Evolutionary conservation across 371 early-diverging fungal genomes (phyloP).

Genomic region (Sporodiniella umbellata): DNA sequence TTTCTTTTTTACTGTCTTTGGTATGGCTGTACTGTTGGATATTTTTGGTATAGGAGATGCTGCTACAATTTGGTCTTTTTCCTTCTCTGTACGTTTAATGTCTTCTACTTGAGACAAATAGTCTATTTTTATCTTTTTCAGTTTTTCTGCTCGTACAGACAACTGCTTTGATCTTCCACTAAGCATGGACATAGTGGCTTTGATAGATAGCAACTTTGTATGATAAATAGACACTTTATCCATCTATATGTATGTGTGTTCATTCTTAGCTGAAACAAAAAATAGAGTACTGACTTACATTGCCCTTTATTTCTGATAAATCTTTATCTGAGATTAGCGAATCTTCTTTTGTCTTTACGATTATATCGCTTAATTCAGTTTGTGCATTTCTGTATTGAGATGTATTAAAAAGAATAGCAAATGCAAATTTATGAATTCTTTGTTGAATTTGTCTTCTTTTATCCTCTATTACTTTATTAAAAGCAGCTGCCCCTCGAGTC

Average conservation of each 20-base stretch:
- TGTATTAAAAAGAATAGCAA: not conserved
- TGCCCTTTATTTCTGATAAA: slow-evolving; percentile 11
- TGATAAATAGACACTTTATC: slow-evolving; percentile 31
- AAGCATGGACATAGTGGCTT: slow-evolving; percentile 37
- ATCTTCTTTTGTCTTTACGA: slow-evolving; percentile 1
- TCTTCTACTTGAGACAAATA: slow-evolving; percentile 33
- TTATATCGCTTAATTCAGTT: slow-evolving; percentile 3
- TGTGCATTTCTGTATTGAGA: slow-evolving; percentile 9
- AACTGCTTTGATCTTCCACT: slow-evolving; percentile 31
- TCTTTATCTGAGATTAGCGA: slow-evolving; percentile 11
- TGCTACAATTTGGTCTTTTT: slow-evolving; percentile 33
- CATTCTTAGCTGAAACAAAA: not conserved
- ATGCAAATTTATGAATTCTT: too few species aligned
- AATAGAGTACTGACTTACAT: slow-evolving; percentile 4
- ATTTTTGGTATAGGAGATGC: slow-evolving; percentile 1
- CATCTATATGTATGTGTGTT: slow-evolving; percentile 21
- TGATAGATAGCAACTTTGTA: slow-evolving; percentile 32
- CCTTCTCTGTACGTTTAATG: slow-evolving; percentile 33
- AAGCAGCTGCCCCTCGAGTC: too few species aligned
- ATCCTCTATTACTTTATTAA: not conserved
- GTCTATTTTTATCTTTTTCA: slow-evolving; percentile 24
- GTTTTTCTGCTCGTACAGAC: slow-evolving; percentile 24
- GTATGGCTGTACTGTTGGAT: not conserved
- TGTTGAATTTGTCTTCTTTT: too few species aligned
- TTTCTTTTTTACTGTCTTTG: slow-evolving; percentile 23